Evolutionary conservation across 2,329 filamentous ascomycete species (phyloP), one percentile per base, ranked within the genome.

Genomic region (Ascochyta koolunga): DNA sequence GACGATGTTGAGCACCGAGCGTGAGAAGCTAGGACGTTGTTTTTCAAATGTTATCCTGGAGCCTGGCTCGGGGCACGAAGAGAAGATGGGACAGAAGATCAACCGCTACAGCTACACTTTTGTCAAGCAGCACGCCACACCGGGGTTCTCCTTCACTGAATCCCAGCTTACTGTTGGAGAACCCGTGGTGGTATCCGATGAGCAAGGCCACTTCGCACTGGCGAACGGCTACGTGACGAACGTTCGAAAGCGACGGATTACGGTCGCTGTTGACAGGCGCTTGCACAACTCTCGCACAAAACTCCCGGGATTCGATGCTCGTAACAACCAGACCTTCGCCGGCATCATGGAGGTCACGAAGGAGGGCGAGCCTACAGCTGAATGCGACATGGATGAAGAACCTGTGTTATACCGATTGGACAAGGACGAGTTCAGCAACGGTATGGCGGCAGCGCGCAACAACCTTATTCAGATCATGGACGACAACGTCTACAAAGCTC

Each of bases 401-500:
- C 84, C 84, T 4, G 77, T 89, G 5, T 81, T 86, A 42, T 99
- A 96, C 67, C 89, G 95, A 21, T 80, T 99, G 4, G 95, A 99
- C 76, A 97, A 97, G 72, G 95, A 99, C 67, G 95, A 99, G 70
- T 99, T 99, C 75, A 96, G 91, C 76, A 98, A 96, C 67, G 95
- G 95, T 52, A 96, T 99, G 91, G 92, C 95, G 3, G 89, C 89
- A 25, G 90, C 96, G 39, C 87, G 95, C 47, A 97, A 96, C 76
- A 99, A 98, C 64, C 83, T 99, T 1, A 86, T 98, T 27, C 90
- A 93, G 62, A 85, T 96, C 66, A 98, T 99, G 93, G 86, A 90
- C 35, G 86, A 92, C 61, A 85, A 86, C 37, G 80, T 88, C 1
- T 88, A 86, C 64, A 88, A 88, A 41, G 86, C 90, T 18, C 81